These are phyloP conservation scores for Parastagonospora nodorum DNA, from an alignment of 2,329 filamentous ascomycete species.

Conservation along the genomic window DNA sequence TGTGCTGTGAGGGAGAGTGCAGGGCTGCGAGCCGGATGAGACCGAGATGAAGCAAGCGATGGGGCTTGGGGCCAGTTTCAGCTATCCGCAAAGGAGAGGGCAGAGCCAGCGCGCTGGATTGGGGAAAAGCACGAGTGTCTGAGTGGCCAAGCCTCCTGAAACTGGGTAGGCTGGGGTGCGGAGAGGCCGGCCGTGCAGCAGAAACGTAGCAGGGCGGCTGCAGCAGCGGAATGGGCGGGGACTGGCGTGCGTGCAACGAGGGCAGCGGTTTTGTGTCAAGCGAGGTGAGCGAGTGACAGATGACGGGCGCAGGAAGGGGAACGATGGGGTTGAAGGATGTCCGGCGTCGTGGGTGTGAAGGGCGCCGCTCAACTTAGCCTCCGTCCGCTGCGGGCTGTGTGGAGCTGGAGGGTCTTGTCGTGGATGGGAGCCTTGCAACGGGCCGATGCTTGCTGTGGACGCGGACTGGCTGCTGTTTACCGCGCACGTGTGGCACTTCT, in stretches of 20 bases:
- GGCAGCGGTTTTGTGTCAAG: background rate
- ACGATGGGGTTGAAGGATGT: background rate
- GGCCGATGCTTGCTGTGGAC: background rate
- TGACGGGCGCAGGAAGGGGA: background rate
- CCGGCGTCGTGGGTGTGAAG: background rate
- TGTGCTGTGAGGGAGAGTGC: conserved; percentile 18
- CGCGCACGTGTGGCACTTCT: no score
- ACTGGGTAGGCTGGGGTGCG: conserved; percentile 27
- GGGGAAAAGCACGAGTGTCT: conserved; percentile 17
- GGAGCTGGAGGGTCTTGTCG: conserved; percentile 9
- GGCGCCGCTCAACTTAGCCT: background rate
- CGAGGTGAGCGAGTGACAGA: background rate
- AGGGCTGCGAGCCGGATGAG: conserved; percentile 36
- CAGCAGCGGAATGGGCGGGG: background rate
- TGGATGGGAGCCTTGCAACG: no score
- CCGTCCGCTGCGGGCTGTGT: conserved; percentile 14
- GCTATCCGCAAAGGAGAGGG: conserved; percentile 9
- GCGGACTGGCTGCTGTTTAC: no score
- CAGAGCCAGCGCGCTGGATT: conserved; percentile 24
- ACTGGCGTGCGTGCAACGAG: background rate
- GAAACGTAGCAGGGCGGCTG: background rate
- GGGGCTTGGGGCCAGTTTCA: conserved; percentile 7
- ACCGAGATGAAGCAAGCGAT: conserved; percentile 31
- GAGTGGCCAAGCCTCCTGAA: conserved; percentile 28
- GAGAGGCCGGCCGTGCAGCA: conserved; percentile 21